These are phyloP conservation scores for Pleurotus cornucopiae DNA, from an alignment of 768 basidiomycete species.

Conservation along the genomic window DNA sequence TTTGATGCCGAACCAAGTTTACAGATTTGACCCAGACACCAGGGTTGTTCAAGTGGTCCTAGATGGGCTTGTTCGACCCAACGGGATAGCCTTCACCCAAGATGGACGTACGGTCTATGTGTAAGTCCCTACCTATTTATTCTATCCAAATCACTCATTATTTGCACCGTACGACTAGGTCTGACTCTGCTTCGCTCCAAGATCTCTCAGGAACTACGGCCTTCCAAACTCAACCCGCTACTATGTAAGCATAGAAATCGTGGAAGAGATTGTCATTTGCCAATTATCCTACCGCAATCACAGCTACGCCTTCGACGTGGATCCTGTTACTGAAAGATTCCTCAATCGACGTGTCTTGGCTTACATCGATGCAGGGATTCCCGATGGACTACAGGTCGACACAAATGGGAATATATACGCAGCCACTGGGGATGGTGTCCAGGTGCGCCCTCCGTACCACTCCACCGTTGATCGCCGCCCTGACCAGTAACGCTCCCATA, in stretches of 20 bases:
- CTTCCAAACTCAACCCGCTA: conserved; percentile 58
- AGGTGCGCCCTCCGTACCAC: conserved; percentile 29
- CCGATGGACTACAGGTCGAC: conserved; percentile 68
- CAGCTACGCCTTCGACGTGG: conserved; percentile 70
- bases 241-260: conserved; percentile 44
- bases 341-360: conserved; percentile 63
- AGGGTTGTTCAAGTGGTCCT: conserved; percentile 68
- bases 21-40: conserved; percentile 66
- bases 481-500: conserved; percentile 9
- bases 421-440: conserved; percentile 65
- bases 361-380: conserved; percentile 58
- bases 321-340: conserved; percentile 47
- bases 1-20: conserved; percentile 70
- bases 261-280: too few species aligned
- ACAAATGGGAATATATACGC: conserved; percentile 60
- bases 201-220: conserved; percentile 35
- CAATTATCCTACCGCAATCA: background rate
- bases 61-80: conserved; percentile 65
- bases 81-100: conserved; percentile 68
- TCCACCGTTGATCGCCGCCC: background rate
- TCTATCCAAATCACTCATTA: background rate
- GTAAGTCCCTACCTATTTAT: conserved; percentile 21
- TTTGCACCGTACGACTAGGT: conserved; percentile 20
- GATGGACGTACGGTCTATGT: conserved; percentile 66
- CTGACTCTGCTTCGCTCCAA: conserved; percentile 46